phyloP scores from a whole-genome alignment of 768 basidiomycete species.

The Pisolithus orientalis region DNA sequence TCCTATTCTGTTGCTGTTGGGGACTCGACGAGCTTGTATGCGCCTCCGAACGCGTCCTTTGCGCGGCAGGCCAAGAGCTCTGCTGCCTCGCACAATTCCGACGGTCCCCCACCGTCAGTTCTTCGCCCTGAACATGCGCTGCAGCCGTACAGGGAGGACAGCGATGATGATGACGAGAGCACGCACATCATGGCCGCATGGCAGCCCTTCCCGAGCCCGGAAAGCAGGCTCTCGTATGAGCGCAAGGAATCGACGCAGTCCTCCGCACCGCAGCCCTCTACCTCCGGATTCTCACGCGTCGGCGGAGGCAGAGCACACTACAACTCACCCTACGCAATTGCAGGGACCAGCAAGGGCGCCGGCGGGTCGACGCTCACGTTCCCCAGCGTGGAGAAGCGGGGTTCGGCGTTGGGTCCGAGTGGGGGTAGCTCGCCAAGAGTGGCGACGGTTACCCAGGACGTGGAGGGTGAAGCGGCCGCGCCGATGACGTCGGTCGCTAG shows the following conservation, averaged over 20 bases:
- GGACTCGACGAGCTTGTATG: slow-evolving; percentile 43
- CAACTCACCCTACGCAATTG: slow-evolving; percentile 79
- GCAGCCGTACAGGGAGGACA: slow-evolving; percentile 71
- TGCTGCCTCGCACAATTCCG: slow-evolving; percentile 37
- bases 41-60: slow-evolving; percentile 35
- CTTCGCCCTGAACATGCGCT: slow-evolving; percentile 76
- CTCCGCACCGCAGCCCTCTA: slow-evolving; percentile 17
- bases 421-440: slow-evolving; percentile 14
- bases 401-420: slow-evolving; percentile 14
- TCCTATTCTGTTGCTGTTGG: slow-evolving; percentile 18
- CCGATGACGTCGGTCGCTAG: slow-evolving; percentile 45
- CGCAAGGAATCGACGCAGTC: slow-evolving; percentile 20
- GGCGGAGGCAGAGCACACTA: slow-evolving; percentile 85
- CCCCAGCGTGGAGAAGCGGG: slow-evolving; percentile 51
- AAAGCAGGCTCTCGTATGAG: slow-evolving; percentile 17
- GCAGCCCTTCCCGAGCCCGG: slow-evolving; percentile 59
- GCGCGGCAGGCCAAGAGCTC: slow-evolving; percentile 20
- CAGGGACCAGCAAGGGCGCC: slow-evolving; percentile 25
- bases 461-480: slow-evolving; percentile 40
- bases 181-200: slow-evolving; percentile 95
- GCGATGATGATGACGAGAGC: slow-evolving; percentile 60
- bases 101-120: slow-evolving; percentile 57
- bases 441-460: slow-evolving; percentile 21
- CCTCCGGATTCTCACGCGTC: slow-evolving; percentile 77
- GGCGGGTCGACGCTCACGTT: slow-evolving; percentile 58